phyloP scores from a whole-genome alignment of 164 flowering plant species.

The Echeveria elegans region DNA sequence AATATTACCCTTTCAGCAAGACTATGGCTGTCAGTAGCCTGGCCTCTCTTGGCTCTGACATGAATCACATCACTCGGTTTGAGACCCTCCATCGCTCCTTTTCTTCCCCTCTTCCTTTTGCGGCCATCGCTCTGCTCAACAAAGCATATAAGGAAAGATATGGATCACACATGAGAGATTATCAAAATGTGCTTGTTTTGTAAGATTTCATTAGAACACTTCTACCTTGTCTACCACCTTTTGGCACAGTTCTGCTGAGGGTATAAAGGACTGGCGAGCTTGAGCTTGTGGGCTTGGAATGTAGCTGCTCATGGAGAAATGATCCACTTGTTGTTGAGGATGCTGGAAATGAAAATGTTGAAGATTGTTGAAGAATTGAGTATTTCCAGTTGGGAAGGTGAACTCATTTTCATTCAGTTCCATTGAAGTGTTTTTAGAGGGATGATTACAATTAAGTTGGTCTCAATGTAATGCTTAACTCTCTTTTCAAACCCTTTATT shows the following conservation, averaged over 20 bases:
- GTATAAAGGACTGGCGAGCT: no score
- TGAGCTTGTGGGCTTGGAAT: no score
- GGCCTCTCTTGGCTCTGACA: constrained; percentile 71
- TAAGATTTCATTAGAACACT: no score
- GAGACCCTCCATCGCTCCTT: constrained; percentile 17
- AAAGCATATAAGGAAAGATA: no score
- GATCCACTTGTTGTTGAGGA: no score
- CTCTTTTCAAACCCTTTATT: not conserved
- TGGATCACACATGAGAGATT: no score
- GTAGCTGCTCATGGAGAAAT: no score
- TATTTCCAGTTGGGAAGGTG: not conserved
- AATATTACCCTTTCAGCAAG: constrained; percentile 75
- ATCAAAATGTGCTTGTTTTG: no score
- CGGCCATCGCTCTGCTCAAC: constrained; percentile 26
- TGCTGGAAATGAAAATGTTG: no score
- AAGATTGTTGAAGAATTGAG: not conserved
- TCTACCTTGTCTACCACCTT: no score
- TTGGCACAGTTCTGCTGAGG: no score
- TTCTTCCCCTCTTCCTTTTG: constrained; percentile 29
- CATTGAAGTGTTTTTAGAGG: constrained; percentile 2
- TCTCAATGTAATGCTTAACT: no score
- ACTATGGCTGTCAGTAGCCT: constrained; percentile 70
- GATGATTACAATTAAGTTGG: not conserved
- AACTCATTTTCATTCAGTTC: not conserved
- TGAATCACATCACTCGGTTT: constrained; percentile 53